Evolutionary conservation across 164 flowering plant genomes (phyloP).

Genomic region (Magnolia changhungtana): DNA sequence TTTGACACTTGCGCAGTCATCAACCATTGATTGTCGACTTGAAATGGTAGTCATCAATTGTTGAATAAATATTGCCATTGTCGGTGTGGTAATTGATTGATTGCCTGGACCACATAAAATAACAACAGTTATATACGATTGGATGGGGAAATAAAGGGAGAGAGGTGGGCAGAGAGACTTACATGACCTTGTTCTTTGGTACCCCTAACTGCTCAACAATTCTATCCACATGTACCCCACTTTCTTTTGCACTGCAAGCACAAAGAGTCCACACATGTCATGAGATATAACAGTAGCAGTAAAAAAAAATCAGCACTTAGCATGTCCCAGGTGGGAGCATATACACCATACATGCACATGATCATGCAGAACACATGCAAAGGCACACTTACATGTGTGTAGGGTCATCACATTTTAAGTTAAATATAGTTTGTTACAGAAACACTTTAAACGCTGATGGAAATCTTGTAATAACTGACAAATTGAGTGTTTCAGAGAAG

Average conservation of each 20-base stretch:
- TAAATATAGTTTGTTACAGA: too few relatives aligned
- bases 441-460: too few relatives aligned
- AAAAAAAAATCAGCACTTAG: neutral
- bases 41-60: conserved; percentile 64
- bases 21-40: conserved; percentile 63
- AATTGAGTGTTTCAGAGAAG: too few relatives aligned
- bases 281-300: neutral
- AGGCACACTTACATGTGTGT: too few relatives aligned
- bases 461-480: too few relatives aligned
- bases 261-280: neutral
- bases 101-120: conserved; percentile 41
- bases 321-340: neutral
- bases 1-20: conserved; percentile 9
- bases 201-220: conserved; percentile 52
- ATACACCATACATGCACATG: neutral
- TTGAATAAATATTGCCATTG: conserved; percentile 65
- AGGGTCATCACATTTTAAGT: too few relatives aligned
- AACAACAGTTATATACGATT: neutral
- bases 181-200: conserved; percentile 64
- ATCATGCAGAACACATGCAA: neutral
- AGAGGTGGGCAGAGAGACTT: conserved; percentile 25
- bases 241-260: conserved; percentile 44
- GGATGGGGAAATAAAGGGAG: conserved; percentile 3
- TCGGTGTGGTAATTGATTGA: conserved; percentile 43
- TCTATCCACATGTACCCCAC: conserved; percentile 52